Evolutionary conservation across 495 filamentous ascomycete genomes (phyloP), one percentile per base, ranked within the genome.

Genomic region (Penicillium alfredii): DNA sequence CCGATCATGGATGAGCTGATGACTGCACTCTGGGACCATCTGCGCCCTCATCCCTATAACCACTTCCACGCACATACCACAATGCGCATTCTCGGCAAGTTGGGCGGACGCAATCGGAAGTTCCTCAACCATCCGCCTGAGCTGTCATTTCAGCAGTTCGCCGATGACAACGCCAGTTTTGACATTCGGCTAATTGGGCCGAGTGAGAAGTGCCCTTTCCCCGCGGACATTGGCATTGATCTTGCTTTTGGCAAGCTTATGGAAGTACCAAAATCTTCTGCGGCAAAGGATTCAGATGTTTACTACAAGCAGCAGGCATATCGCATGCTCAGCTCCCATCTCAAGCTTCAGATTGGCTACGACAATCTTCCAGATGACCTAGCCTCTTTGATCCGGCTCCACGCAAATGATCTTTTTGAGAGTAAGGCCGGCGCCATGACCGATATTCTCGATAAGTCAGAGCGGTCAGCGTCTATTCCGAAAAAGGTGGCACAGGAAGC

Each of bases 1-100:
- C 93, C 93, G 2, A 92, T 95, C 28, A 96, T 99, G 61, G 92
- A 97, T 48, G 93, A 99, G 44, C 64, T 99, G 35, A 97, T 97
- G 89, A 87, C 86, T 26, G 89, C 88, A 3, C 72, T 99, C 6
- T 97, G 90, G 76, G 86, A 94, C 40, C 93, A 97, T 54, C 71
- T 99, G 20, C 82, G 80, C 42, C 93, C 93, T 3, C 78, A 84
- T 34, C 89, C 92, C 0, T 94, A 97, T 54, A 94, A 84, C 48
- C 93, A 99, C 51, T 93, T 94, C 55, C 88, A 95, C 56, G 81
- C 93, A 1, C 93, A 99, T 53, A 97, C 92, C 0, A 97, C 93
- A 0, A 93, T 97, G 78, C 73, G 93, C n/a, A 99, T 99, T 34
- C 73, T 99, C 3, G 93, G 93, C 8, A 99, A 99, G 59, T 76